Conservation (phyloP, 225 moss, liverwort and hornwort species). For the Climacium dendroides region DNA sequence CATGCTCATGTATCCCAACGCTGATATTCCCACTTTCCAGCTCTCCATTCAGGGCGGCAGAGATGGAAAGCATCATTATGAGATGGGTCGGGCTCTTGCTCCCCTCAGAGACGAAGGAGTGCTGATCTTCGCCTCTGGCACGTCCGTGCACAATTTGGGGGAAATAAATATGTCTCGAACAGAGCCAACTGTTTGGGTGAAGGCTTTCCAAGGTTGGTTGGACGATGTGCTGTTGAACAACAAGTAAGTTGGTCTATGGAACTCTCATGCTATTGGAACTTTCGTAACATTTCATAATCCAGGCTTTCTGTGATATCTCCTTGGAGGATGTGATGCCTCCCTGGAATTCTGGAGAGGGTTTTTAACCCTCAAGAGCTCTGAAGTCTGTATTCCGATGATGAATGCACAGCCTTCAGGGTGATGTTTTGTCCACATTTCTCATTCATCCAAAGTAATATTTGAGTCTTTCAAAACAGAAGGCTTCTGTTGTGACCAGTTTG, state of each 20-base stretch:
- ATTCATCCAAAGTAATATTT: not conserved
- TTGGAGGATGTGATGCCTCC: not conserved
- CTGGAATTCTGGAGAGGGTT: not conserved
- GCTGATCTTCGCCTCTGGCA: conserved; percentile 65
- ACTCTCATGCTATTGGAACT: not conserved
- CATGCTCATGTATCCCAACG: conserved; percentile 54
- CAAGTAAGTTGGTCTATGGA: conserved; percentile 14
- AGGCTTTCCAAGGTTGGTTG: conserved; percentile 62
- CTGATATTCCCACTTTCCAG: conserved; percentile 64
- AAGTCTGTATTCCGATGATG: not conserved
- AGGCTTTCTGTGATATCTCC: not conserved
- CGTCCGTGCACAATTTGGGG: conserved; percentile 61
- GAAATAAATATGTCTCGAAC: not conserved
- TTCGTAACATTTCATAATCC: not conserved
- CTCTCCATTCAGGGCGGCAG: conserved; percentile 49
- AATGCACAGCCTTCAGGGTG: not conserved
- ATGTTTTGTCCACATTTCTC: not conserved
- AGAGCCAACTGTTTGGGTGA: conserved; percentile 29
- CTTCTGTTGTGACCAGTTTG: not conserved
- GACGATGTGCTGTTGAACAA: conserved; percentile 42
- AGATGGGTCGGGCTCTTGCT: conserved; percentile 64
- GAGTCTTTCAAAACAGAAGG: not conserved
- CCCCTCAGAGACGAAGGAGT: conserved; percentile 71
- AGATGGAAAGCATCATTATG: conserved; percentile 55
- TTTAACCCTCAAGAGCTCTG: not conserved